Percentiles rank a stretch among this genome's conserved stretches.
phyloP scores from a whole-genome alignment of 345 rosid genomes.

The Populus tremula region DNA sequence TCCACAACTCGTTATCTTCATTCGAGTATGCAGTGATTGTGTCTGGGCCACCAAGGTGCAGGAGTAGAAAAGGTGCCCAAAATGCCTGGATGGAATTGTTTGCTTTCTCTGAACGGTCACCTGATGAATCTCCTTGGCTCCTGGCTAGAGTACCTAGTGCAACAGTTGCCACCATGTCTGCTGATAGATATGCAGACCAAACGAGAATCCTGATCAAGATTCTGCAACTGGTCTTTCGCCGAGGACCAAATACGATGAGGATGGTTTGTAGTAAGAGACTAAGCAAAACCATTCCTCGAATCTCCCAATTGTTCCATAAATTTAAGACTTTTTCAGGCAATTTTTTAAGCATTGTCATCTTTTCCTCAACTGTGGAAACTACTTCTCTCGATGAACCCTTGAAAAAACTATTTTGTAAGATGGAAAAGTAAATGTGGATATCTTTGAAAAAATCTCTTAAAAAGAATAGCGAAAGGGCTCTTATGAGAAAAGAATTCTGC shows the following conservation, averaged over 20 bases:
- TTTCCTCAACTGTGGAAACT: not conserved
- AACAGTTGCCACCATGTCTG: not conserved
- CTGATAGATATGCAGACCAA: not conserved
- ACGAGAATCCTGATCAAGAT: not conserved
- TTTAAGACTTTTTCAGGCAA: not conserved
- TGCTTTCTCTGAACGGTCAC: not conserved
- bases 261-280: not conserved
- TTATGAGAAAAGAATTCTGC: not conserved
- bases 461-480: not conserved
- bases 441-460: not conserved
- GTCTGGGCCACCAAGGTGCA: conserved; percentile 11
- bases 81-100: not conserved
- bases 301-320: not conserved
- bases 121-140: no score
- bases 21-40: not conserved
- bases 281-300: not conserved
- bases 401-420: not conserved
- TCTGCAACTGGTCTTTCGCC: not conserved
- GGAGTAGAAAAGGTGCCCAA: not conserved
- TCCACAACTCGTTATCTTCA: not conserved
- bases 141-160: not conserved
- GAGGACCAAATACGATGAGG: not conserved
- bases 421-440: not conserved
- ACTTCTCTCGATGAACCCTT: not conserved
- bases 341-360: not conserved